Evolutionary conservation across 768 basidiomycete species (phyloP), one percentile per base, ranked within the genome.

Genomic region (Rhizopogon vulgaris): DNA sequence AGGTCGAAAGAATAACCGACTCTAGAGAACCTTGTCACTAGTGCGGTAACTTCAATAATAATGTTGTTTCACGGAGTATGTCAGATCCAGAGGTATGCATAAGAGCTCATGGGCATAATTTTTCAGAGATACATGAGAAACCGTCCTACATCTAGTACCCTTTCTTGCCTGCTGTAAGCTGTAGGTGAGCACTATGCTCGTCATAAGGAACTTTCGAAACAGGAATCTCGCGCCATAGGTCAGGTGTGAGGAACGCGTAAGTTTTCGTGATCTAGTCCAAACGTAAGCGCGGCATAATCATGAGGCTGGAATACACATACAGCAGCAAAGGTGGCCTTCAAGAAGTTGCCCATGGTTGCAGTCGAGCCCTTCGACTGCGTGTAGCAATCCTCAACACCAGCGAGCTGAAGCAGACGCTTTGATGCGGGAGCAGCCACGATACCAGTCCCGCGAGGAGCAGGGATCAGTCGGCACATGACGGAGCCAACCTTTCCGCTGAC

Each of bases 401-500:
- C 96, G 64, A 98, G 81, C 74, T 99, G 95, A 58, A 99, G 76
- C 64, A 99, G 78, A 60, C 95, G 88, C 80, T 95, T 97, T 58
- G 85, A 93, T 41, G 95, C 95, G 38, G 95, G 96, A 46, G 96
- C 96, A 64, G 96, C 96, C 65, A 99, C 96, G 73, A 99, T 94
- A 78, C 95, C 96, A 59, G 96, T 99, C 67, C 96, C 96, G 62
- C 96, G 89, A 52, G 94, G 94, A 40, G 95, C 96, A 62, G 96
- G 95, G 66, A 99, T 94, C 64, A 99, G 83, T 66, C 94, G 90
- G 75, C 94, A 96, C 92, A 93, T 96, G 74, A 99, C 96, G 56
- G 95, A 98, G 57, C 94, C 96, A 62, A 92, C 89, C 80, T 98
- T 98, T 58, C 96, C 96, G 73, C 86, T 87, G 68, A 97, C 94